Base-by-base conservation (phyloP, 73 alveolate species). In the Paramecium primaurelia region DNA sequence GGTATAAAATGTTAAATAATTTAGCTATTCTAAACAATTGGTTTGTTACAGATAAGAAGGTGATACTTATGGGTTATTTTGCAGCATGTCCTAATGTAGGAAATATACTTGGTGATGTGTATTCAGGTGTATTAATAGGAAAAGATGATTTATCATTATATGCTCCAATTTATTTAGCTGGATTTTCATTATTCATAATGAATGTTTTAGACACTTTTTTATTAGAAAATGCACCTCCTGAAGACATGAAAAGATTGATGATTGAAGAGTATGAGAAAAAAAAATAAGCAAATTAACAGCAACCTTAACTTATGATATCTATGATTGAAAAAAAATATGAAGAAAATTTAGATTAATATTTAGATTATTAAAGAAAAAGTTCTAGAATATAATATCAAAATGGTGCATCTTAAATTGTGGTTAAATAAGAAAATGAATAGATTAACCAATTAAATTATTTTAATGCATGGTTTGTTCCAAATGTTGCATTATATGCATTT, bases 31-130 rank as follows among this genome's bases (percentile, higher is more conserved):
- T 80, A 4, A 80, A 80, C 34, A 80, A 80, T 44, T 80, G 91
- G 91, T 80, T 44, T 28, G 42, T 44, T 5, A 80, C 47, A 8
- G 71, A 34, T 32, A 34, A 80, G 8, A 80, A 80, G 45, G 77
- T 80, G 11, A 80, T 80, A 22, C 58, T 40, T 25, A 45, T 80
- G 75, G 91, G 91, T 9, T 80, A 80, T 26, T 80, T 80, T 49
- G 58, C 91, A 42, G 71, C 91, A 8, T 80, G 91, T 47, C 47
- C 91, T 1, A 80, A 80, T 80, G n/a, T 47, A 1, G 91, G 91
- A 0, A 80, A 80, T 80, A 45, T 80, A 2, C 16, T 80, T 4
- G 91, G 91, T 32, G 91, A 80, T 47, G n/a, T 80, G 9, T 80
- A 45, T 80, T 16, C 91, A 8, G 71, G 44, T 12, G 4, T 28